Percentiles rank a stretch among this genome's conserved stretches.
Evolutionary conservation across 768 basidiomycete species (phyloP).

Genomic region (Cyathus striatus): DNA sequence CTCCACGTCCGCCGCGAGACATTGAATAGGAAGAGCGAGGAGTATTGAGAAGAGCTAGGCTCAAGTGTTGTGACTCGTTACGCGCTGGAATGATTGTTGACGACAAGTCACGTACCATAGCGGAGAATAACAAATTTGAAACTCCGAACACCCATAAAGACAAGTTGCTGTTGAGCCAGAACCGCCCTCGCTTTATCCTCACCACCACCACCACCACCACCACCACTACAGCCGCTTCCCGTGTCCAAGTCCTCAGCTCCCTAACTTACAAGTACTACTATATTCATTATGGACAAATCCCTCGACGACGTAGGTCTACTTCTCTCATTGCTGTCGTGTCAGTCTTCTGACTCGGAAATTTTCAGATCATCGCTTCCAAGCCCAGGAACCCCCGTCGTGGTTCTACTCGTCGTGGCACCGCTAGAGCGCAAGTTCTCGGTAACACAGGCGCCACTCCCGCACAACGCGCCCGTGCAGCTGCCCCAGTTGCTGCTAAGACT

Average conservation of each 20-base stretch:
- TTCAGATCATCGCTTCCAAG: conserved; percentile 65
- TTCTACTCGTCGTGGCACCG: conserved; percentile 36
- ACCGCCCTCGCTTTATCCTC: conserved; percentile 21
- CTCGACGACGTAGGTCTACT: conserved; percentile 66
- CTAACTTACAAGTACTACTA: too few relatives aligned
- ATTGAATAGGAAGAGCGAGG: conserved; percentile 12
- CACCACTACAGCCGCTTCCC: conserved; percentile 10
- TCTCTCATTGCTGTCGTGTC: conserved; percentile 15
- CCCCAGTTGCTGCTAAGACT: conserved; percentile 35
- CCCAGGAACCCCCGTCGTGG: conserved; percentile 45
- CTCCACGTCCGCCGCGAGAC: conserved; percentile 39
- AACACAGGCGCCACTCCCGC: conserved; percentile 40
- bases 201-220: conserved; percentile 26
- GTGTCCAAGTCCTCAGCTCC: conserved; percentile 7
- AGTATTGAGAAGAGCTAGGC: too few relatives aligned
- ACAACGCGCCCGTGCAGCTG: conserved; percentile 48
- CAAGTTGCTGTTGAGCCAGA: conserved; percentile 15
- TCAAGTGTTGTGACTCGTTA: too few relatives aligned
- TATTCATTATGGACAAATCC: conserved; percentile 66
- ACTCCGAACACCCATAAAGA: conserved; percentile 33
- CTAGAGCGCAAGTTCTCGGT: conserved; percentile 60
- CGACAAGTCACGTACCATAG: not conserved
- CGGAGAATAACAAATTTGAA: conserved; percentile 15
- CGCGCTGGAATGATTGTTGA: not conserved
- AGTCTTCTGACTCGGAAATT: conserved; percentile 14